Conservation (phyloP, 352 stramenopile genomes). For the Phytophthora nicotianae region DNA sequence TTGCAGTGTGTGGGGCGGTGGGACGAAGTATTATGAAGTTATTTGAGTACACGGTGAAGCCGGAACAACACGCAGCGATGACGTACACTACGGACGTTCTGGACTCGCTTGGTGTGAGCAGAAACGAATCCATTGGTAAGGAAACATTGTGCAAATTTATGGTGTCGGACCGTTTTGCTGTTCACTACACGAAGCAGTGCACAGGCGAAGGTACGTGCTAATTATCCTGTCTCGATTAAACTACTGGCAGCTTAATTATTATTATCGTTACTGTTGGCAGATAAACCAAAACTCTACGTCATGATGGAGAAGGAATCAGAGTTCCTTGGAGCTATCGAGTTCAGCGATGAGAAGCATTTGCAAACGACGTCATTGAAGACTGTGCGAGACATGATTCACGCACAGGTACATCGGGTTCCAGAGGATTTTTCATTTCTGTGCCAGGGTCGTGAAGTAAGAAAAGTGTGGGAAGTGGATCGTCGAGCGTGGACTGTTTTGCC, state of each 20-base stretch:
- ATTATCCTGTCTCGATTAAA: too few species aligned
- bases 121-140: constrained; percentile 37
- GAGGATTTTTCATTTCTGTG: constrained; percentile 58
- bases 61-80: constrained; percentile 44
- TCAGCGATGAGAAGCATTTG: constrained; percentile 61
- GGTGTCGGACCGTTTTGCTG: constrained; percentile 51
- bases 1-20: constrained; percentile 51
- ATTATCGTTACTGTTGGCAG: constrained; percentile 14
- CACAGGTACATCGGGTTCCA: constrained; percentile 45
- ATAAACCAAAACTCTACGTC: constrained; percentile 68
- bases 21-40: constrained; percentile 62
- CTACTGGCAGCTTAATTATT: too few species aligned
- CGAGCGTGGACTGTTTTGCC: constrained; percentile 62
- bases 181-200: constrained; percentile 72
- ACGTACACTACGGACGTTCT: constrained; percentile 49
- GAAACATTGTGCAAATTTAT: constrained; percentile 53
- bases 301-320: constrained; percentile 64
- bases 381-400: constrained; percentile 55
- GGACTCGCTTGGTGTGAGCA: constrained; percentile 34
- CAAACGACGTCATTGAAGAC: constrained; percentile 46
- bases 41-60: constrained; percentile 57
- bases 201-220: constrained; percentile 60
- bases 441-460: constrained; percentile 53
- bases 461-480: constrained; percentile 59
- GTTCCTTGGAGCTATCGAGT: constrained; percentile 67